Conservation (phyloP, 352 stramenopile species). For the Peronospora farinosa region DNA sequence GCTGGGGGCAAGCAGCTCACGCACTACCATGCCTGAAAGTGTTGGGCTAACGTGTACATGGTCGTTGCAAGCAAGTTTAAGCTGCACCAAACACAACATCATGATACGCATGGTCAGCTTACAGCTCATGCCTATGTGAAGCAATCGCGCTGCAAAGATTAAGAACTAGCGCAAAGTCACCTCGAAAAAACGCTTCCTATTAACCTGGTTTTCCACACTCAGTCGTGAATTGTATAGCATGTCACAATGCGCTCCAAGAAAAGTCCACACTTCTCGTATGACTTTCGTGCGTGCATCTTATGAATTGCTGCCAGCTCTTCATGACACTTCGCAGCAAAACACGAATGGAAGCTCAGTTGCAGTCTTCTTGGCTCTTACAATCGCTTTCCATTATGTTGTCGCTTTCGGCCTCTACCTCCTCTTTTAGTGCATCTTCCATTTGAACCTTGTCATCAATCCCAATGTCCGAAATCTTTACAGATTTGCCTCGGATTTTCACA, state of each 20-base stretch:
- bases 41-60: too few relatives aligned
- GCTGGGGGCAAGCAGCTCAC: conserved; percentile 86
- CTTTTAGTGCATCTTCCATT: conserved; percentile 40
- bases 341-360: conserved; percentile 80
- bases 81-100: too few relatives aligned
- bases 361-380: conserved; percentile 43
- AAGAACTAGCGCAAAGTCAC: too few relatives aligned
- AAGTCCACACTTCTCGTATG: conserved; percentile 50
- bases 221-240: conserved; percentile 91
- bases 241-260: conserved; percentile 72
- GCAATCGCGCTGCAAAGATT: too few relatives aligned
- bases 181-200: conserved; percentile 96
- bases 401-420: conserved; percentile 32
- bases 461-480: conserved; percentile 37
- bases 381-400: conserved; percentile 76
- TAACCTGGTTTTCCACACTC: conserved; percentile 90
- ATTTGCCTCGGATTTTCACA: too few relatives aligned
- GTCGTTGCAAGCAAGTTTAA: too few relatives aligned
- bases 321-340: too few relatives aligned
- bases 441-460: conserved; percentile 31
- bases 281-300: conserved; percentile 77
- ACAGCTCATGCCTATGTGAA: too few relatives aligned
- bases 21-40: conserved; percentile 83
- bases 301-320: conserved; percentile 86
- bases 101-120: too few relatives aligned